Conservation (phyloP, 2,329 filamentous ascomycete genomes). For the Ophiostoma pallidulum region DNA sequence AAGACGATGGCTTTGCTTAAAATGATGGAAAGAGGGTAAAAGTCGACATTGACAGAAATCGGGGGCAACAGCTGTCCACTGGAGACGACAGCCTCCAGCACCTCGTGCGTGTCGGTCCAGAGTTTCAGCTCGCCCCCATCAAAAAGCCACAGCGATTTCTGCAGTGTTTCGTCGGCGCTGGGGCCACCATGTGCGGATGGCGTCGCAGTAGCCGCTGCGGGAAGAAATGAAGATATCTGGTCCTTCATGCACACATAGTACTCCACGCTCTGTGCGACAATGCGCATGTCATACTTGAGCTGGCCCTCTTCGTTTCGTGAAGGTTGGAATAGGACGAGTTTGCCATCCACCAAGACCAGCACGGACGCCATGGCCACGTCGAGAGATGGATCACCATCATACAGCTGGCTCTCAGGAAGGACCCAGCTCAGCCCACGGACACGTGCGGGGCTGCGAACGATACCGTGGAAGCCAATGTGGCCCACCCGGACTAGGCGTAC, state of each 20-base stretch:
- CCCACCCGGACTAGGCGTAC: constrained; percentile 85
- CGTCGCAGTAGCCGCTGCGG: neutral
- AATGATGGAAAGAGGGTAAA: constrained; percentile 83
- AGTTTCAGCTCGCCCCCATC: constrained; percentile 77
- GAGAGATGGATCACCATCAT: constrained; percentile 87
- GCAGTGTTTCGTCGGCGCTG: constrained; percentile 41
- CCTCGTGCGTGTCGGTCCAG: constrained; percentile 82
- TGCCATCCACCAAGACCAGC: constrained; percentile 93
- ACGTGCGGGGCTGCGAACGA: constrained; percentile 84
- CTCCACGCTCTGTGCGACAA: constrained; percentile 91
- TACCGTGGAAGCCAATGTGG: constrained; percentile 94
- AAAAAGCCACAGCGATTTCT: constrained; percentile 90
- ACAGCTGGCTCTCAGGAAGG: constrained; percentile 77
- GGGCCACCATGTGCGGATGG: constrained; percentile 6
- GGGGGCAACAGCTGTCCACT: constrained; percentile 62
- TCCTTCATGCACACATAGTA: constrained; percentile 92
- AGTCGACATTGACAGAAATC: constrained; percentile 78
- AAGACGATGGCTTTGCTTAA: constrained; percentile 84
- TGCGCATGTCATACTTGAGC: constrained; percentile 95
- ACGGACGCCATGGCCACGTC: constrained; percentile 92
- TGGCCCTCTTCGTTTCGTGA: constrained; percentile 72
- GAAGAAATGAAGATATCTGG: constrained; percentile 42
- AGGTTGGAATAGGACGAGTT: constrained; percentile 84
- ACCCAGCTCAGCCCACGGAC: constrained; percentile 95
- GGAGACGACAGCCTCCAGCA: constrained; percentile 58